Conservation (phyloP, 2,329 filamentous ascomycete genomes). For the Macrophomina pseudophaseolina region DNA sequence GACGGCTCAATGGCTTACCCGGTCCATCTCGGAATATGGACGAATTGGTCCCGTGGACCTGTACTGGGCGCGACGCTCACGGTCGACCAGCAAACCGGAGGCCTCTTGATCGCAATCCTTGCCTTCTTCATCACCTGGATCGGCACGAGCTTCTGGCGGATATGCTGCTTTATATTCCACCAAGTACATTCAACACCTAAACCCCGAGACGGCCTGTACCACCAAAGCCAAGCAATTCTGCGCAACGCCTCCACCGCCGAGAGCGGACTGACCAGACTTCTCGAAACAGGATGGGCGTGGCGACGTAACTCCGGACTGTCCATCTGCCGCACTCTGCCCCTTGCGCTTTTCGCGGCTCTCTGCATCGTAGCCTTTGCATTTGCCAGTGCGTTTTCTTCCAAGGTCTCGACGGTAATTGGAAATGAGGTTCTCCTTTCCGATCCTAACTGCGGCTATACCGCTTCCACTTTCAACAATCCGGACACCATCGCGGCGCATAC, state of each 20-base stretch:
- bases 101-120: constrained; percentile 41
- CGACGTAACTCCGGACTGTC: neutral
- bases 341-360: neutral
- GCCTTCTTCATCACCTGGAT: constrained; percentile 40
- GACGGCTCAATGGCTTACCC: neutral
- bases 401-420: constrained; percentile 35
- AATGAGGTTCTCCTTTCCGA: constrained; percentile 24
- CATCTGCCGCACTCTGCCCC: neutral
- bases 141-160: constrained; percentile 21
- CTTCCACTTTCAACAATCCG: constrained; percentile 29
- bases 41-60: constrained; percentile 39
- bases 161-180: constrained; percentile 32
- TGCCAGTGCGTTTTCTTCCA: constrained; percentile 42
- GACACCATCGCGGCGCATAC: neutral
- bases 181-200: constrained; percentile 29
- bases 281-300: constrained; percentile 10
- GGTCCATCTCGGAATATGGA: constrained; percentile 41
- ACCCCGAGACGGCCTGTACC: constrained; percentile 34
- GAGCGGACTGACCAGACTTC: constrained; percentile 4
- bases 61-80: constrained; percentile 43
- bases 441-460: constrained; percentile 7
- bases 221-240: constrained; percentile 31
- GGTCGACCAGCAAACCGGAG: constrained; percentile 35
- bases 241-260: constrained; percentile 23
- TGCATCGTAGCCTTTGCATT: constrained; percentile 31